A percentile compares a stretch with the other conserved stretches of the same genome.
Conservation (phyloP, 208 protist genomes). For the Trypanosoma cruzi region DNA sequence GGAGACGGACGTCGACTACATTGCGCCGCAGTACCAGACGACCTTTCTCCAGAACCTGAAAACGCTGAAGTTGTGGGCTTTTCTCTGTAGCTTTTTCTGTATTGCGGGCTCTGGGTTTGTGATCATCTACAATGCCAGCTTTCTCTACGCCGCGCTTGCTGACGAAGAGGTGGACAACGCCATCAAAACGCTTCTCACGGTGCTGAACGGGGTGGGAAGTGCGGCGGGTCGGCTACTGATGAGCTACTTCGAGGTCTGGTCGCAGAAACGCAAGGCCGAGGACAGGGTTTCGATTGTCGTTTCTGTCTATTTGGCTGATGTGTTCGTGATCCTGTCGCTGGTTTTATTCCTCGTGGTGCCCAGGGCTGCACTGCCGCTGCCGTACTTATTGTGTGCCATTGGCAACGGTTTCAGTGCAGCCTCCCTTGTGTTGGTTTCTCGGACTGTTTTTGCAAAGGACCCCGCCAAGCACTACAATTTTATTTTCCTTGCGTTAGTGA, state of each 20-base stretch:
- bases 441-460: conserved; percentile 36
- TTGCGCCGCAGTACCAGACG: conserved; percentile 26
- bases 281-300: conserved; percentile 30
- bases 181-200: conserved; percentile 22
- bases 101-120: conserved; percentile 27
- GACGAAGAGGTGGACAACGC: conserved; percentile 19
- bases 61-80: conserved; percentile 23
- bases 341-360: conserved; percentile 42
- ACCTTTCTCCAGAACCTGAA: conserved; percentile 21
- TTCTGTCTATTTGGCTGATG: conserved; percentile 23
- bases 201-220: conserved; percentile 30
- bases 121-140: conserved; percentile 20
- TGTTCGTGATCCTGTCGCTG: conserved; percentile 5
- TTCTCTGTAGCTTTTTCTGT: conserved; percentile 27
- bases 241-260: conserved; percentile 24
- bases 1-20: too few species aligned
- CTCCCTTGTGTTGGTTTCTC: conserved; percentile 18
- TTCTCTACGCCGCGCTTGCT: conserved; percentile 16
- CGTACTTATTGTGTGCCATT: conserved; percentile 25
- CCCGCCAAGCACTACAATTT: conserved; percentile 42
- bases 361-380: conserved; percentile 38
- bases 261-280: conserved; percentile 16
- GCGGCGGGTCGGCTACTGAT: conserved; percentile 22
- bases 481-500: conserved; percentile 29
- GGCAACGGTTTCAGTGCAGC: conserved; percentile 31